Conservation (phyloP, 2,329 filamentous ascomycete genomes). For the Hypoxylon sp. region DNA sequence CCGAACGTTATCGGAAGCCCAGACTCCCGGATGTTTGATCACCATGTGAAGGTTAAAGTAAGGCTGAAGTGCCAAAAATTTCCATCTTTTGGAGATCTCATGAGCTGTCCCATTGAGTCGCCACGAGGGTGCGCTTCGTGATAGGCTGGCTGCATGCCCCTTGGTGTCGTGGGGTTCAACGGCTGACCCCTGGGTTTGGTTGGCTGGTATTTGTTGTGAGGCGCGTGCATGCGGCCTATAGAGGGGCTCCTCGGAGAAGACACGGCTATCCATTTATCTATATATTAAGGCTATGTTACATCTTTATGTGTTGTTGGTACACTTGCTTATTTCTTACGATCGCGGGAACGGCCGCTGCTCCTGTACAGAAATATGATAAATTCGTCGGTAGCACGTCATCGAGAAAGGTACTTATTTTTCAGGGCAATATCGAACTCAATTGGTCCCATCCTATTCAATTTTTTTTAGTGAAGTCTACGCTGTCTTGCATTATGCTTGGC, state of each 20-base stretch:
- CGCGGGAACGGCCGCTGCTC: neutral
- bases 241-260: constrained; percentile 1
- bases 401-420: neutral
- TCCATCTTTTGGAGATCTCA: constrained; percentile 16
- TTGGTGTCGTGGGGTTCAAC: constrained; percentile 33
- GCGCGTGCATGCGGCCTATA: constrained; percentile 41
- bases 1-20: constrained; percentile 13
- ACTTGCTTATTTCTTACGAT: constrained; percentile 3
- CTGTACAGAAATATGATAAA: neutral
- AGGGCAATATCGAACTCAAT: neutral
- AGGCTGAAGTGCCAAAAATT: constrained; percentile 6
- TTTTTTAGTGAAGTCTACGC: neutral
- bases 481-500: neutral
- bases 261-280: constrained; percentile 20
- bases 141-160: constrained; percentile 41
- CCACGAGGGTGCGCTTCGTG: constrained; percentile 22
- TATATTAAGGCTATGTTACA: constrained; percentile 7
- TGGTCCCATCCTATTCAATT: neutral
- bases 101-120: constrained; percentile 29
- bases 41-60: constrained; percentile 8
- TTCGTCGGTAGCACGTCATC: constrained; percentile 1
- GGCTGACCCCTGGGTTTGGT: constrained; percentile 23
- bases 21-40: constrained; percentile 8
- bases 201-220: constrained; percentile 35
- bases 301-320: neutral